Evolutionary conservation across 2,329 filamentous ascomycete species (phyloP).

Genomic region (Metarhizium anisopliae): DNA sequence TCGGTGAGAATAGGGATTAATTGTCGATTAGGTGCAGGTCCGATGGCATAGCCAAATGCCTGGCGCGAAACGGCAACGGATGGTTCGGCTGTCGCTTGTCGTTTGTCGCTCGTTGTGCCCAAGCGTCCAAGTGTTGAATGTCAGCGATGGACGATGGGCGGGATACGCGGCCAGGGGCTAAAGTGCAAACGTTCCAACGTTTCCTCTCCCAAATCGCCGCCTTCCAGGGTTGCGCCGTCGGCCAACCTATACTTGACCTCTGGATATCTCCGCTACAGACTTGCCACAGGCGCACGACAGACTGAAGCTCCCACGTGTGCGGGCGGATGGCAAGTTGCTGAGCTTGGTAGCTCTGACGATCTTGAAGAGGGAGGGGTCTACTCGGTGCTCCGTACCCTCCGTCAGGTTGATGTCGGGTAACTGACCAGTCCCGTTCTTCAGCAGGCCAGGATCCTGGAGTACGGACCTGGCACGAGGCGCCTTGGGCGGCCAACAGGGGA

Average conservation of each 20-base stretch:
- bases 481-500: too few relatives aligned
- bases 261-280: neutral
- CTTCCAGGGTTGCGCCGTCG: too few relatives aligned
- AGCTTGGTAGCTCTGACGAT: neutral
- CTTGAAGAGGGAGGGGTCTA: neutral
- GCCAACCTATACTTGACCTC: neutral
- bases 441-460: neutral
- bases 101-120: neutral
- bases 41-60: neutral
- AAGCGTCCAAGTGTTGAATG: too few relatives aligned
- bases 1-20: neutral
- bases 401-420: too few relatives aligned
- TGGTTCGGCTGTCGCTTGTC: neutral
- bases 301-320: neutral
- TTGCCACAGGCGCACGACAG: neutral
- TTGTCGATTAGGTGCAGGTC: neutral
- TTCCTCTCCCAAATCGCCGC: too few relatives aligned
- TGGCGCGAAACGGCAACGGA: neutral
- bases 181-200: too few relatives aligned
- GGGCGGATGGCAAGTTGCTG: neutral
- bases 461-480: too few relatives aligned
- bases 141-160: too few relatives aligned
- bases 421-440: neutral
- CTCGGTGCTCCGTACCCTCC: neutral
- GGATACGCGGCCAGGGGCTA: too few relatives aligned